Percentiles rank a stretch among this genome's conserved stretches.
Conservation (phyloP, 2,329 filamentous ascomycete species). For the Pyrenophora tritici-repentis region DNA sequence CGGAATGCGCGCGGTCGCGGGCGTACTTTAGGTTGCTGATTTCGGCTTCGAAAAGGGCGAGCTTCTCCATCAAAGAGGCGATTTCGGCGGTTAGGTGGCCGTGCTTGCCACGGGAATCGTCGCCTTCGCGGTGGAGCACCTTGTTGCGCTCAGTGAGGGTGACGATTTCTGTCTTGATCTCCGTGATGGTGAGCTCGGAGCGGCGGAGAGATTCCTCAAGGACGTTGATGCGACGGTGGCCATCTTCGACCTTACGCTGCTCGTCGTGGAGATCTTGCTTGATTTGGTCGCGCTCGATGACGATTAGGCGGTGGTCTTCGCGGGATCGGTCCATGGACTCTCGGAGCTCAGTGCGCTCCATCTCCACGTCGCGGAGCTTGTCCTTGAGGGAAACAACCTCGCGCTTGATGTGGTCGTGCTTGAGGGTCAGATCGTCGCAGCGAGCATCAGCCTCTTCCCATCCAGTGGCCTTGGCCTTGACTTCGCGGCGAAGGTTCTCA, state of each 20-base stretch:
- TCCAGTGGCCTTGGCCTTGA: constrained; percentile 23
- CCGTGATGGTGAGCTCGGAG: constrained; percentile 19
- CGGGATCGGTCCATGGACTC: constrained; percentile 22
- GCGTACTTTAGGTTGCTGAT: constrained; percentile 25
- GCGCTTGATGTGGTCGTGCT: constrained; percentile 32
- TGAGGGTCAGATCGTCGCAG: constrained; percentile 23
- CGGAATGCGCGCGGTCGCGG: constrained; percentile 25
- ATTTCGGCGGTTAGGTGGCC: constrained; percentile 20
- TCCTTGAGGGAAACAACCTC: constrained; percentile 32
- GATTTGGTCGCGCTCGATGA: constrained; percentile 31
- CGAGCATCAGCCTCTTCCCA: constrained; percentile 31
- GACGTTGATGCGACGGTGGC: constrained; percentile 21
- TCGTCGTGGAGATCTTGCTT: constrained; percentile 30
- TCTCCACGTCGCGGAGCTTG: constrained; percentile 25
- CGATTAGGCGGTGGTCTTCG: constrained; percentile 26
- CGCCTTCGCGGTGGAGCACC: constrained; percentile 21
- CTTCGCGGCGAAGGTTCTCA: constrained; percentile 27
- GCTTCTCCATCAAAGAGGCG: constrained; percentile 18
- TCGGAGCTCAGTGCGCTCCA: constrained; percentile 25
- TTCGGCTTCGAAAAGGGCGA: constrained; percentile 26
- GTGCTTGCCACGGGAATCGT: constrained; percentile 24
- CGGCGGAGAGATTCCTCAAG: constrained; percentile 31
- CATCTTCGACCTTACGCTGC: constrained; percentile 20
- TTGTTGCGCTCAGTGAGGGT: constrained; percentile 27
- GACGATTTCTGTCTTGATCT: constrained; percentile 21